Evolutionary conservation across 2,329 filamentous ascomycete genomes (phyloP), one percentile per base, ranked within the genome.

Genomic region (Claviceps arundinis): DNA sequence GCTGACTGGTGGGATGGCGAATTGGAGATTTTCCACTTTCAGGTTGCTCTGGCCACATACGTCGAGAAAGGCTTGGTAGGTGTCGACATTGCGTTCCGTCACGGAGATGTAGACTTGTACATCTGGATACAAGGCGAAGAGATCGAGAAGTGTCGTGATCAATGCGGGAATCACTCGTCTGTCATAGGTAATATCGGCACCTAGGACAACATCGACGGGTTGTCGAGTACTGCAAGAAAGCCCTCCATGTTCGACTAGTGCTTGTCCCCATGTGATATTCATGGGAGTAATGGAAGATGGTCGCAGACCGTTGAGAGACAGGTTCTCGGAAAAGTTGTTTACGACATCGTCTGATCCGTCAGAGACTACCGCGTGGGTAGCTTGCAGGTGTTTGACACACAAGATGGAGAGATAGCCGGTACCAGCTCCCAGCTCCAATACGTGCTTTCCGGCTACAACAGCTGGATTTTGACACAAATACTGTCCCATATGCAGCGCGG

Each of bases 171-270:
- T 81, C 43, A 79, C 74, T 38, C 71, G 70, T 55, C 72, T 73
- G 62, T 91, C 85, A 65, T 90, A 91, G 1, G 84, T 90, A 65
- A 91, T 78, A 63, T 91, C 87, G 37, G 87, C 85, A 4, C 85
- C 87, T 30, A 91, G 66, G 2, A 90, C 75, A 4, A 87, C 66
- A 63, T 90, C 83, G 45, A 80, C 64, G 2, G 62, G 58, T 4
- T 62, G 60, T 17, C 71, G 71, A 19, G 68, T 69, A 57, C 74
- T 73, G 76, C 76, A 77, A 46, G 65, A 64, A 50, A 71, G 61
- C 50, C 81, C 75, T 63, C 83, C 82, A 0, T 74, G 77, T 4
- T 76, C 78, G 47, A 79, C 65, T 4, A 83, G 63, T 0, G 75
- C 74, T 55, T 77, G 71, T 1, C 84, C 84, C 84, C 84, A 88